phyloP scores from a whole-genome alignment of 2,329 filamentous ascomycete genomes.

The Hymenoscyphus linearis region DNA sequence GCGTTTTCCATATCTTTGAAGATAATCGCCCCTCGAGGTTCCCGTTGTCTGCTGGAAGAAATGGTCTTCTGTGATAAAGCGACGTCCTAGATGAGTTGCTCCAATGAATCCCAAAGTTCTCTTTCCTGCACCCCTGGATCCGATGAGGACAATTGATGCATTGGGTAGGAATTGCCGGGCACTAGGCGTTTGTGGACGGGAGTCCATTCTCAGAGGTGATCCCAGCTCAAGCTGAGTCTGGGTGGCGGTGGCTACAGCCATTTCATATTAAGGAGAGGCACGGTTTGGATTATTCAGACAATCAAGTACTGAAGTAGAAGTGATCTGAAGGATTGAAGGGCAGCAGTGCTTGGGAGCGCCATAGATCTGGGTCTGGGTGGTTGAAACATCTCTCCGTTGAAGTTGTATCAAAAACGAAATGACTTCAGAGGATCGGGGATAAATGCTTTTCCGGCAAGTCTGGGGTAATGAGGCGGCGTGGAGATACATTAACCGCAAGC shows the following conservation, averaged over 20 bases:
- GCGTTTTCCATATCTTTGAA: constrained; percentile 54
- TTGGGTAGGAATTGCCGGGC: constrained; percentile 35
- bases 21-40: constrained; percentile 56
- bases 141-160: constrained; percentile 68
- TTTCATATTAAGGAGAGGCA: constrained; percentile 8
- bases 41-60: constrained; percentile 62
- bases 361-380: neutral
- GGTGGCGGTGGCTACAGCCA: constrained; percentile 28
- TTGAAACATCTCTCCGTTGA: neutral
- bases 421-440: neutral
- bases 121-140: constrained; percentile 70
- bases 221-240: constrained; percentile 16
- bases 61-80: constrained; percentile 63
- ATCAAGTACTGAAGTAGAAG: no score
- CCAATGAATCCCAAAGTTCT: constrained; percentile 72
- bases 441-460: neutral
- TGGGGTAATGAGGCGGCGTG: neutral
- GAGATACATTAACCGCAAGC: neutral
- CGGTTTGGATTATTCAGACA: no score
- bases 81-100: constrained; percentile 62
- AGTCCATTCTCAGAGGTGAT: constrained; percentile 19
- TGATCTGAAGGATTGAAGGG: neutral
- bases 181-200: constrained; percentile 16
- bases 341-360: neutral
- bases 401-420: neutral